Evolutionary conservation across 192 early-diverging fungal species (phyloP), one percentile per base, ranked within the genome.

Genomic region (Martensiomyces pterosporus): DNA sequence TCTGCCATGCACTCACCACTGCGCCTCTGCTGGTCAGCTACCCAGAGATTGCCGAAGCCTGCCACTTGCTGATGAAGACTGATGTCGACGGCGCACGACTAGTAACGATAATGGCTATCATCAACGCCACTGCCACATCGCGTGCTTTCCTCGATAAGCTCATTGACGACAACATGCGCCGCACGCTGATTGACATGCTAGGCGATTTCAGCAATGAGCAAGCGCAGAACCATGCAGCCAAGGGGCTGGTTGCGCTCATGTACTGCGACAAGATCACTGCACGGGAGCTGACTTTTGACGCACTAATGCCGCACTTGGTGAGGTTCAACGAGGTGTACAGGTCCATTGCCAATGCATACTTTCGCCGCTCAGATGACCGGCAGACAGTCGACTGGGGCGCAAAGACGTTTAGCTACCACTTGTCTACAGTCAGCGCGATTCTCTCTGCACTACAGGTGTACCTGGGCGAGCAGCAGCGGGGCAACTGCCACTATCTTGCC

Each of bases 61-160:
- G 57, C 22, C 43, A 32, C 12, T 16, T 49, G 47, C 53, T 72
- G 17, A 24, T 60, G 13, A 41, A 13, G 6, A 32, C 41, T 22
- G 57, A 72, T 10, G 41, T 55, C 26, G 48, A 48, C 32, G 24
- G 37, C 5, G 69, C 62, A 13, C 60, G 42, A 9, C 33, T 72
- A 16, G 33, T 50, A 3, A 29, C 54, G 5, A 39, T 65, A 18
- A 52, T 65, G 47, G 46, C 57, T 14, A 37, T 72, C 15, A 60
- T 72, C 18, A 59, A 57, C 24, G 49, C 62, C 19, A 51, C 57
- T 3, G 57, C 69, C 13, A 59, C 47, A 16, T 60, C 69, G 49
- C 69, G 49, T 47, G 40, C 10, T 24, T 65, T 64, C 26, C 37
- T 65, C 24, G 33, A 39, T 9, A 17, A 39, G 40, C 24, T 60